phyloP scores from a whole-genome alignment of 1,284 basidiomycete genomes.

The Ceraceosorus bombacis region DNA sequence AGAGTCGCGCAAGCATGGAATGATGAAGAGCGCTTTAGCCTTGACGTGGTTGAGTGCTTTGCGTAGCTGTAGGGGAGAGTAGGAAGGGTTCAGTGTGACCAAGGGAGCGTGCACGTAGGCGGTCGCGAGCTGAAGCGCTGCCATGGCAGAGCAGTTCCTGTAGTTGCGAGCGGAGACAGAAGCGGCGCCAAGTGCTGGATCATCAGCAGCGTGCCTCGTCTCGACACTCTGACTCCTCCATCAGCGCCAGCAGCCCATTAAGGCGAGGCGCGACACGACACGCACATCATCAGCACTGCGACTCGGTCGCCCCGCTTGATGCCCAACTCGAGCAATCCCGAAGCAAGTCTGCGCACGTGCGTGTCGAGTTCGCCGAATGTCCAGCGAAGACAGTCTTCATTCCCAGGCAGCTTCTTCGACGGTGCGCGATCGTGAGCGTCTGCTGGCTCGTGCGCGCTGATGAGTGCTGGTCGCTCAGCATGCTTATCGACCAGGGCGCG shows the following conservation, averaged over 20 bases:
- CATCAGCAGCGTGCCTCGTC: background rate
- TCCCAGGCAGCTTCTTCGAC: background rate
- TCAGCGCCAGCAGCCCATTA: too few species aligned
- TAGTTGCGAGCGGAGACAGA: background rate
- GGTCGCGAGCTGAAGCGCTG: constrained; percentile 72
- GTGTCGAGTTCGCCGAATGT: constrained; percentile 63
- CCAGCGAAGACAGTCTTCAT: constrained; percentile 63
- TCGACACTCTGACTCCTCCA: background rate
- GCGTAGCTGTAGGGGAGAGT: constrained; percentile 64
- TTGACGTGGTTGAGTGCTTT: constrained; percentile 59
- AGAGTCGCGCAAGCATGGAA: constrained; percentile 54
- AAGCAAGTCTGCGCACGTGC: constrained; percentile 62
- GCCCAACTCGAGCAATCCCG: constrained; percentile 61
- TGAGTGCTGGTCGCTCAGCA: constrained; percentile 58
- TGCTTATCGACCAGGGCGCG: constrained; percentile 56
- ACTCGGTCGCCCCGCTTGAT: constrained; percentile 70
- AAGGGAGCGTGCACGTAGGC: constrained; percentile 70
- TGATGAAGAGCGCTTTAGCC: constrained; percentile 65
- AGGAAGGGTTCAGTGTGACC: constrained; percentile 74
- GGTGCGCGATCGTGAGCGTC: constrained; percentile 55
- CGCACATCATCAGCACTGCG: constrained; percentile 63
- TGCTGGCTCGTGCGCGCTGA: constrained; percentile 60
- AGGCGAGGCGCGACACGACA: background rate
- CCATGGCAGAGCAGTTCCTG: constrained; percentile 59
- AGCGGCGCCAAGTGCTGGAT: too few species aligned